Conservation (phyloP, 2,329 filamentous ascomycete species). For the Alternaria atra region DNA sequence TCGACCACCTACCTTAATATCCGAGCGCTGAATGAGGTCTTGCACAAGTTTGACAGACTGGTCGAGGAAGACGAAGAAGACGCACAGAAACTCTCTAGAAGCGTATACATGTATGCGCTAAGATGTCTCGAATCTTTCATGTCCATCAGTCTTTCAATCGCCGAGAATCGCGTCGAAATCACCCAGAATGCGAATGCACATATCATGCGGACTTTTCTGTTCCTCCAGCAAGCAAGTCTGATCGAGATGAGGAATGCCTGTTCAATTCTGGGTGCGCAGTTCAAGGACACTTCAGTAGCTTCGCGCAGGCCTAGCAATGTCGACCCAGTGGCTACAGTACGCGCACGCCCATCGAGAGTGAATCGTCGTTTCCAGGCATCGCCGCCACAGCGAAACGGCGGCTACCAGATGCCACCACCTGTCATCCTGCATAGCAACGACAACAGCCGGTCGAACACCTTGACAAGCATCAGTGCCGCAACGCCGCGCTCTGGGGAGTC, state of each 20-base stretch:
- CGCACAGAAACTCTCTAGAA: slow-evolving; percentile 47
- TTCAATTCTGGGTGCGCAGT: slow-evolving; percentile 57
- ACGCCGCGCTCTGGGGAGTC: slow-evolving; percentile 86
- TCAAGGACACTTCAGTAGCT: slow-evolving; percentile 35
- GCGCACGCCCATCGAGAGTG: slow-evolving; percentile 40
- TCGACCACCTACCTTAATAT: slow-evolving; percentile 65
- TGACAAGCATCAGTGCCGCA: slow-evolving; percentile 58
- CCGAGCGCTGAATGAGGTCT: slow-evolving; percentile 64
- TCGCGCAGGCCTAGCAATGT: slow-evolving; percentile 33
- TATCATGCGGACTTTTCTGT: slow-evolving; percentile 66
- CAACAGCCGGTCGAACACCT: slow-evolving; percentile 63
- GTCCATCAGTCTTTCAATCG: slow-evolving; percentile 47
- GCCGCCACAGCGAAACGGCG: slow-evolving; percentile 43
- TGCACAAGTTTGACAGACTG: slow-evolving; percentile 60
- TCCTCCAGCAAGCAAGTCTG: slow-evolving; percentile 66
- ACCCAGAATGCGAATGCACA: slow-evolving; percentile 65
- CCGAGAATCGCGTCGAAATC: slow-evolving; percentile 56
- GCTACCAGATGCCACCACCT: slow-evolving; percentile 47
- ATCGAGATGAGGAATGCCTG: slow-evolving; percentile 69
- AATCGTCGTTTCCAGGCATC: slow-evolving; percentile 43
- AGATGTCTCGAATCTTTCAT: slow-evolving; percentile 49
- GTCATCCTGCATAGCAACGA: slow-evolving; percentile 56
- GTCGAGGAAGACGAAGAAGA: slow-evolving; percentile 62
- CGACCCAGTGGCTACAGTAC: slow-evolving; percentile 39
- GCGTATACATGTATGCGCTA: slow-evolving; percentile 46